Evolutionary conservation across 306 rosid species (phyloP).

Genomic region (Purshia tridentata): DNA sequence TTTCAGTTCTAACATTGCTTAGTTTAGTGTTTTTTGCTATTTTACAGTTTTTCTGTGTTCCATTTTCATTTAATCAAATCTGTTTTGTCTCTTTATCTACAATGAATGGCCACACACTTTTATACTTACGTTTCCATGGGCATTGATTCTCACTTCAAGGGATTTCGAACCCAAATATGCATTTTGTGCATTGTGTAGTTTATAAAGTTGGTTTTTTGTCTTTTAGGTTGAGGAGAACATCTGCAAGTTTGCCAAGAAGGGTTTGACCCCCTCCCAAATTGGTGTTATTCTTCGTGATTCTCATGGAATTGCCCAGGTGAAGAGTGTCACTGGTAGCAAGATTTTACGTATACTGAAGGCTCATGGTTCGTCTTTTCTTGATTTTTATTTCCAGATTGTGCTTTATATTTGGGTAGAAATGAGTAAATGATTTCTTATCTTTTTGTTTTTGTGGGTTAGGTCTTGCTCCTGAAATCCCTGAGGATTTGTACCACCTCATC

Average conservation of each 20-base stretch:
- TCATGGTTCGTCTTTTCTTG: slow-evolving; percentile 44
- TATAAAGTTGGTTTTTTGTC: neutral
- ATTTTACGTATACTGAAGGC: slow-evolving; percentile 79
- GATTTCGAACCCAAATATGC: too few species aligned
- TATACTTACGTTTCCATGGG: neutral
- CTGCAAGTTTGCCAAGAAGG: slow-evolving; percentile 90
- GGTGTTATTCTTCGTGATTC: slow-evolving; percentile 94
- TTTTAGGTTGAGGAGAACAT: slow-evolving; percentile 73
- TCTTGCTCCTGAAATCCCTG: slow-evolving; percentile 90
- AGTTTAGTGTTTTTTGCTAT: neutral
- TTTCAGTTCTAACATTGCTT: neutral
- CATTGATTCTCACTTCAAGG: neutral
- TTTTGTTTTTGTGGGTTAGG: slow-evolving; percentile 30
- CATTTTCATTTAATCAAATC: neutral
- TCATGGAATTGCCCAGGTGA: slow-evolving; percentile 79
- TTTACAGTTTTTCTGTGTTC: neutral
- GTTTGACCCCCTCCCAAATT: slow-evolving; percentile 87
- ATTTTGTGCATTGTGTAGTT: neutral
- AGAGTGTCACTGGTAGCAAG: slow-evolving; percentile 71
- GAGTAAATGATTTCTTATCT: neutral
- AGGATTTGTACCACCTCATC: slow-evolving; percentile 90
- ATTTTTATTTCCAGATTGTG: neutral
- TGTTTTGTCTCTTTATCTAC: neutral
- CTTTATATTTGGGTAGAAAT: neutral
- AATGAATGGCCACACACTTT: neutral